Percentiles rank a stretch among this genome's conserved stretches.
phyloP scores from a whole-genome alignment of 169 alveolate genomes.

The Besnoitia besnoiti region DNA sequence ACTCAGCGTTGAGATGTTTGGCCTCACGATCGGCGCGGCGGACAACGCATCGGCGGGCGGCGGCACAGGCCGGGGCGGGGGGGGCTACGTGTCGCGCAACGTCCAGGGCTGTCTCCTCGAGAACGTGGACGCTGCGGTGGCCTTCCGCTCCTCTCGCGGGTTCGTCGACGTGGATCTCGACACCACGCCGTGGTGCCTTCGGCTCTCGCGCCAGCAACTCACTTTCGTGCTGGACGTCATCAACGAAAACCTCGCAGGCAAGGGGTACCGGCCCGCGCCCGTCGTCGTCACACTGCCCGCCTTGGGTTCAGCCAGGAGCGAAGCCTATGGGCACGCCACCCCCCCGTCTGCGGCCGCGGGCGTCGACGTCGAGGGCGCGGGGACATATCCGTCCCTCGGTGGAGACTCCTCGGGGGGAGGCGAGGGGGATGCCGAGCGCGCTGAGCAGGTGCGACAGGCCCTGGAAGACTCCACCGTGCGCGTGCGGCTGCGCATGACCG shows the following conservation, averaged over 20 bases:
- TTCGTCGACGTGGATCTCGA: slow-evolving; percentile 38
- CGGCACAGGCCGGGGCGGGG: background rate
- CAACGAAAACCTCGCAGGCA: slow-evolving; percentile 66
- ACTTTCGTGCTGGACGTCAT: slow-evolving; percentile 62
- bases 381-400: background rate
- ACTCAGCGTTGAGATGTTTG: slow-evolving; percentile 53
- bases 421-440: background rate
- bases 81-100: background rate
- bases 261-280: slow-evolving; percentile 56
- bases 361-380: slow-evolving; percentile 27
- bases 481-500: slow-evolving; percentile 31
- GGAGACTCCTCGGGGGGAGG: background rate
- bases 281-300: slow-evolving; percentile 17
- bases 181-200: slow-evolving; percentile 62
- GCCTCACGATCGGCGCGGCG: slow-evolving; percentile 57
- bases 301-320: background rate
- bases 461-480: slow-evolving; percentile 56
- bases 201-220: slow-evolving; percentile 59
- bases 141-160: background rate
- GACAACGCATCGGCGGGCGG: slow-evolving; percentile 31
- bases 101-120: slow-evolving; percentile 55
- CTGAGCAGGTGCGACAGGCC: slow-evolving; percentile 35
- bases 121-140: slow-evolving; percentile 52
- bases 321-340: no score
- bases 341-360: background rate